These are phyloP conservation scores for Cercospora beticola DNA, from an alignment of 2,329 filamentous ascomycete genomes.

Conservation along the genomic window DNA sequence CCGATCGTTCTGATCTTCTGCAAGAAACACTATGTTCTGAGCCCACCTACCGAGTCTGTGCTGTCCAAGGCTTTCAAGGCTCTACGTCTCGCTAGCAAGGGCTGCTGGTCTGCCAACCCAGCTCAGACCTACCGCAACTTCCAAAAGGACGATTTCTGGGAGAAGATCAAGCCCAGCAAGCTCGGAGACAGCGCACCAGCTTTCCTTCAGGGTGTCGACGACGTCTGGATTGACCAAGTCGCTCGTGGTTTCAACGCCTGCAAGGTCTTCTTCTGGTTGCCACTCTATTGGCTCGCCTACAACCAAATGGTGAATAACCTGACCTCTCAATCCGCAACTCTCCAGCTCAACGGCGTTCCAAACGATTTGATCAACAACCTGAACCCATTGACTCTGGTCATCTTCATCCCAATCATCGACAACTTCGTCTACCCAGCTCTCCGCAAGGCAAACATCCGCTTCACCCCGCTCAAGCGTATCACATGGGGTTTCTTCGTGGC, in stretches of 20 bases:
- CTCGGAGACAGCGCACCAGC: conserved; percentile 57
- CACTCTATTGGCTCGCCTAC: conserved; percentile 62
- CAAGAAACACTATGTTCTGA: conserved; percentile 55
- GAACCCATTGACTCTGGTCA: conserved; percentile 37
- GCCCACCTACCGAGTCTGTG: conserved; percentile 67
- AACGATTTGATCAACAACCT: conserved; percentile 49
- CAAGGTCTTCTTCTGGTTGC: conserved; percentile 62
- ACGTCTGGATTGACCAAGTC: conserved; percentile 75
- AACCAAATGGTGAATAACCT: conserved; percentile 51
- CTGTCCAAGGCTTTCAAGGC: conserved; percentile 65
- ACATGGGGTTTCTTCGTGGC: conserved; percentile 55
- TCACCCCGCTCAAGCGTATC: conserved; percentile 55
- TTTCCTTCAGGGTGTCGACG: conserved; percentile 77
- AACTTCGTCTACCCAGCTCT: conserved; percentile 48
- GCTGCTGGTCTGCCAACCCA: conserved; percentile 59
- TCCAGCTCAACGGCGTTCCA: conserved; percentile 48
- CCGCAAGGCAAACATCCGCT: conserved; percentile 43
- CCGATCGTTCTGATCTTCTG: conserved; percentile 53
- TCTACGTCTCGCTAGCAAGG: conserved; percentile 60
- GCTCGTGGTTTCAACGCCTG: conserved; percentile 66
- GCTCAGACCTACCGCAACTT: conserved; percentile 59
- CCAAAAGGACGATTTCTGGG: conserved; percentile 59
- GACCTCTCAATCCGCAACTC: conserved; percentile 45
- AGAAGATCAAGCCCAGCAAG: conserved; percentile 65
- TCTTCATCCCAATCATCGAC: conserved; percentile 49